Conservation (phyloP, 2,329 filamentous ascomycete genomes). For the Scedosporium minutisporum region DNA sequence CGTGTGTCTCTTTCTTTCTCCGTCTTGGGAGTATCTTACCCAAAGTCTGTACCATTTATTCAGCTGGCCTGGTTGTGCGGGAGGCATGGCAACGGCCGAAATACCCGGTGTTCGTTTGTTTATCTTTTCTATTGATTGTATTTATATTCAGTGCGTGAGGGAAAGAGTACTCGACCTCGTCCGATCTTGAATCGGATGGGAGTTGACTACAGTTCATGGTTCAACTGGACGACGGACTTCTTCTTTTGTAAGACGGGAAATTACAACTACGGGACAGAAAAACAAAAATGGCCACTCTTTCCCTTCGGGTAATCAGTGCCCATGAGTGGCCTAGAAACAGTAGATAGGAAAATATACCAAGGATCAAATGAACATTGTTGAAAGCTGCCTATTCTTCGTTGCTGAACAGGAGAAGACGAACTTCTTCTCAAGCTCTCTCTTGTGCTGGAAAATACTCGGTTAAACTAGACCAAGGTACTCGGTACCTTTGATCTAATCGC, state of each 20-base stretch:
- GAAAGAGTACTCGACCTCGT: background rate
- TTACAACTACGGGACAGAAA: background rate
- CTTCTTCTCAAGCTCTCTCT: background rate
- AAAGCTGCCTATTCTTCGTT: background rate
- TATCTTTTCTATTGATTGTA: background rate
- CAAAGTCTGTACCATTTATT: background rate
- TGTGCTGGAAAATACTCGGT: background rate
- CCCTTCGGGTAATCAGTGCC: no score
- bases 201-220: background rate
- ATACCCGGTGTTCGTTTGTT: background rate
- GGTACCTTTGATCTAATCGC: background rate
- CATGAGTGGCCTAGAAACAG: background rate
- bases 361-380: background rate
- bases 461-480: background rate
- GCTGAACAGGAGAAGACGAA: background rate
- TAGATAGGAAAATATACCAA: background rate
- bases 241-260: no score
- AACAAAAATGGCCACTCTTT: background rate
- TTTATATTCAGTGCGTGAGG: background rate
- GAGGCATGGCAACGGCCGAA: background rate
- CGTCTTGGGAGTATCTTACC: background rate
- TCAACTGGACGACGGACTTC: no score
- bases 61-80: background rate
- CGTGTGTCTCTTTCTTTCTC: background rate
- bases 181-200: background rate